Evolutionary conservation across 1,284 basidiomycete species (phyloP), one percentile per base, ranked within the genome.

Genomic region (Moniliella sp.): DNA sequence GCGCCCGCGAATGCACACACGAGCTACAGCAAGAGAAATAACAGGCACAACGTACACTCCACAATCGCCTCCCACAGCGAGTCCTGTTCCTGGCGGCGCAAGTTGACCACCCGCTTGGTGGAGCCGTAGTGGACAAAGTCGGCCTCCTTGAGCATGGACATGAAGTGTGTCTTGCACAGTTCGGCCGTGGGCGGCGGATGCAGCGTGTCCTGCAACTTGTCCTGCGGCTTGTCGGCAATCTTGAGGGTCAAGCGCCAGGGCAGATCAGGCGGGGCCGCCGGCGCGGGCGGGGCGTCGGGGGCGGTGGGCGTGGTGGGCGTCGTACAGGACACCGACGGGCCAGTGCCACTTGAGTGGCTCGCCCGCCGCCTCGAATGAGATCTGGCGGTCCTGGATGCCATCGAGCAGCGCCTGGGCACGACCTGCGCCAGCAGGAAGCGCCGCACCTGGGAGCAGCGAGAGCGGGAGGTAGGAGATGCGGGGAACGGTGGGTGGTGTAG

Each of bases 101-200:
- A 31, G 25, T 51, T 51, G 30, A 38, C 39, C 10, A 54, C 49
- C 17, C 41, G 36, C 28, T 46, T 48, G 3, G 50, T 51, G 10
- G 39, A 50, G 12, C 50, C 50, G 21, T 42, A 48, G 8, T 49
- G 43, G 2, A 54, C 49, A 37, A 51, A 51, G 38, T 54, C 50
- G 16, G 50, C 49, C 30, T 51, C 49, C 18, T 54, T 54, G 38
- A 51, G 38, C 43, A 45, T 44, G 15, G 43, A 43, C 50, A 54
- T 54, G 38, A 50, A 54, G 16, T 36, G 40, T 4, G 42, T 39
- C 26, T 46, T 39, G 42, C 46, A 45, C 4, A 37, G 36, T 27
- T 44, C 43, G 10, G 48, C 16, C 15, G 32, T 13, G 10, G 27
- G 30, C 4, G 43, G 38, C 3, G 40, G 30, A 15, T 45, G 40